Conservation (phyloP, 1,139 yeast species). For the Debaryomycetaceae sp. region DNA sequence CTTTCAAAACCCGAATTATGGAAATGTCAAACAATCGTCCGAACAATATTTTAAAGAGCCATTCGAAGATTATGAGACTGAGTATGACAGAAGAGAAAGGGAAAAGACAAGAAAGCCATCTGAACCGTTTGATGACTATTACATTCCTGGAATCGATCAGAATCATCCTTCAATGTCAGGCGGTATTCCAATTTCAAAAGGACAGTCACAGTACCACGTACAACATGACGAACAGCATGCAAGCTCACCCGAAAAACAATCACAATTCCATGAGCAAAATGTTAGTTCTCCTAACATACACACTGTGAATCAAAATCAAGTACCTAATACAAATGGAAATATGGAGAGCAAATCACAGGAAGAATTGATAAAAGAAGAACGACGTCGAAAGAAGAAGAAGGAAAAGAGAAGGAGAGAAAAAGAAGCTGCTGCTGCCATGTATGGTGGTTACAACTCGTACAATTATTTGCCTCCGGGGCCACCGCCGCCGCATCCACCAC, state of each 20-base stretch:
- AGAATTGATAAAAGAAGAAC: slow-evolving; percentile 5
- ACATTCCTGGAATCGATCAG: slow-evolving; percentile 10
- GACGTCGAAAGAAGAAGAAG: slow-evolving; percentile 9
- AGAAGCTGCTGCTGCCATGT: slow-evolving; percentile 20
- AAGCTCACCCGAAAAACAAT: not conserved
- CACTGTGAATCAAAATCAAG: slow-evolving; percentile 1
- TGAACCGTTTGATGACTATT: slow-evolving; percentile 31
- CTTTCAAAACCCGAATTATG: not conserved
- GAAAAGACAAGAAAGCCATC: slow-evolving; percentile 6
- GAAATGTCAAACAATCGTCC: not conserved
- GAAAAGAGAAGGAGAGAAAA: slow-evolving; percentile 13
- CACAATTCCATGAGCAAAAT: slow-evolving; percentile 7
- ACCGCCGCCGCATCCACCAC: slow-evolving; percentile 4
- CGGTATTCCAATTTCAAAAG: not conserved
- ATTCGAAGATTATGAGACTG: slow-evolving; percentile 18
- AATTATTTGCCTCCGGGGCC: slow-evolving; percentile 14
- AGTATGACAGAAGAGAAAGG: slow-evolving; percentile 10
- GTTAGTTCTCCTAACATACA: not conserved
- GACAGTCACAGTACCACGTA: not conserved
- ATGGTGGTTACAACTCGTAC: slow-evolving; percentile 9
- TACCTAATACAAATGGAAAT: slow-evolving; percentile 7
- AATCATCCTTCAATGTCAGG: not conserved
- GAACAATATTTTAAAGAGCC: slow-evolving; percentile 16
- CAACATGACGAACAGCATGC: not conserved
- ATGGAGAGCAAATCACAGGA: slow-evolving; percentile 10